Evolutionary conservation across 2,329 filamentous ascomycete species (phyloP), one percentile per base, ranked within the genome.

Genomic region (Tolypocladium endophyticum): DNA sequence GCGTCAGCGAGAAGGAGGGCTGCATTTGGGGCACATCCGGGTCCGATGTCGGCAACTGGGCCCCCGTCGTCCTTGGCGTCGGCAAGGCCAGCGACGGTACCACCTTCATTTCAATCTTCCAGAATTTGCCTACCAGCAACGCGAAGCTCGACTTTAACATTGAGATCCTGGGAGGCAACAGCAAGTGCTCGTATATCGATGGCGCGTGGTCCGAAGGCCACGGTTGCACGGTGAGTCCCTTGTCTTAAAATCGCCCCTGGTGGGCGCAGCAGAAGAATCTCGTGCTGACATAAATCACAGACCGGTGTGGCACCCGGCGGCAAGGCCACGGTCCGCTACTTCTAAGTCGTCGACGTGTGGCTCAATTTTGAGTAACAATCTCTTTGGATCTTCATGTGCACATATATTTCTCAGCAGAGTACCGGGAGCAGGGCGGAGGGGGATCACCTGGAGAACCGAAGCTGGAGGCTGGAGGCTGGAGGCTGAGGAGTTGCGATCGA

Each of bases 41-140:
- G 45, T 79, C 83, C 57, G 80, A 80, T 25, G 78, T 85, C 61
- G 86, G 94, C 65, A 97, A 99, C 84, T 96, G 83, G 82, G 87
- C 94, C 55, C 92, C 94, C 36, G 77, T 91, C 67, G 93, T 92
- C 77, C 78, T 96, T 58, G 93, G 93, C 72, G 87, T 92, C 62
- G 91, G 92, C 63, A 83, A 85, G 74, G 83, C 81, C 71, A 73
- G 69, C 18, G 68, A 81, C 67, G 86, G 88, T 70, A 77, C 75
- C 63, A 94, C 88, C 50, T 97, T 85, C 79, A 77, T 96, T 61
- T 91, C 90, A 56, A 84, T 97, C 73, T 91, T 93, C 81, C 86
- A 87, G 71, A 97, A 97, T 79, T 70, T 76, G 62, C 91, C 92
- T 6, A 95, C 89, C 59, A 90, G 85, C 67, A 72, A 74, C 23